Evolutionary conservation across 2,329 filamentous ascomycete genomes (phyloP), one percentile per base, ranked within the genome.

Genomic region (Trichoderma asperellum): DNA sequence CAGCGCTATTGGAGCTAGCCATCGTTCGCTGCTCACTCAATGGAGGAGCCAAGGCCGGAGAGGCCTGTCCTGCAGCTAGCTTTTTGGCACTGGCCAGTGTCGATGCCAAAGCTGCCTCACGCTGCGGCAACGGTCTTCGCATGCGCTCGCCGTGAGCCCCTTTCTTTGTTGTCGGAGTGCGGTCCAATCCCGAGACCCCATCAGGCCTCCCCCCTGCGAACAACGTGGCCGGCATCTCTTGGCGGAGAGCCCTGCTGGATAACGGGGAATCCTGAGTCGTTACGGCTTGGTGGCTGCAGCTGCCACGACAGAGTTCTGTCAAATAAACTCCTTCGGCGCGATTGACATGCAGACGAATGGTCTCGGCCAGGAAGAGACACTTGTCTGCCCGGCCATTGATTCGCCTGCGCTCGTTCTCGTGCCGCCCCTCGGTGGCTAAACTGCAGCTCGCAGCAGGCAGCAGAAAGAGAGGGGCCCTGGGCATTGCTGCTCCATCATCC

Each of bases 141-240:
- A 34, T 32, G 21, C 24, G 37, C 34, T 49, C 53, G 52, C 62
- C 35, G 62, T 12, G 53, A 57, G 24, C 62, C 58, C 62, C 62
- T 65, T 65, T 65, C 53, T 65, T 35, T 47, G 52, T 35, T 32
- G 35, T 67, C 63, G 63, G 63, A 59, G 55, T 35, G 55, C 55
- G 62, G 55, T 56, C 63, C 63, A 67, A 58, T 67, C 63, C 55
- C 63, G 63, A 67, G 16, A 32, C 63, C 55, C 63, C 63, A 52
- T 59, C 21, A 43, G 47, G 40, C 63, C 40, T 67, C 53, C 63
- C 63, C 63, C 63, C 57, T 55, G 53, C 53, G 57, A 55, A 67
- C 21, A 67, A 67, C 63, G 63, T 67, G 63, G 63, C 63, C 55
- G 55, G 55, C 63, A 59, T 67, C 63, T 67, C 63, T 67, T 67